Evolutionary conservation across 805 yeast species (phyloP).

Genomic region (Yamadazyma scolyti): DNA sequence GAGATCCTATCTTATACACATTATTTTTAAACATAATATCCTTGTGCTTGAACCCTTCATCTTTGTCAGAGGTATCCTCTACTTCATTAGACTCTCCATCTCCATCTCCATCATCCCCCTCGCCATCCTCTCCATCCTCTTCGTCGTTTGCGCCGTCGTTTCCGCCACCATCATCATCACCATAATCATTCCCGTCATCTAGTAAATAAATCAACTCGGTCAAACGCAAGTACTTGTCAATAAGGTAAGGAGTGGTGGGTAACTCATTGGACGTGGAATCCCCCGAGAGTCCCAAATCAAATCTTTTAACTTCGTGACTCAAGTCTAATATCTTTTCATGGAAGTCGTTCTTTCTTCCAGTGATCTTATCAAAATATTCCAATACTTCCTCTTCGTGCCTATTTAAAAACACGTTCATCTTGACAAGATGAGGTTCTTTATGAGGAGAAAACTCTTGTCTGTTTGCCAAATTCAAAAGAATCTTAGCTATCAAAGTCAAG

Average conservation of each 20-base stretch:
- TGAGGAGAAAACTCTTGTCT: slow-evolving; percentile 66
- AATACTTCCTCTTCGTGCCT: slow-evolving; percentile 53
- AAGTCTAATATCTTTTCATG: slow-evolving; percentile 54
- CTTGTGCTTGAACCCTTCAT: slow-evolving; percentile 11
- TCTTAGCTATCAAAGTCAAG: slow-evolving; percentile 75
- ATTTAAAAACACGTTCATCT: slow-evolving; percentile 65
- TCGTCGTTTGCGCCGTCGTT: slow-evolving; percentile 4
- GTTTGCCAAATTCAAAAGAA: slow-evolving; percentile 74
- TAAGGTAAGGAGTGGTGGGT: slow-evolving; percentile 65
- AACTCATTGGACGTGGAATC: slow-evolving; percentile 50
- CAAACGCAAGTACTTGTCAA: slow-evolving; percentile 61
- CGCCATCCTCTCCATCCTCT: slow-evolving; percentile 4
- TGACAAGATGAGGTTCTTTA: slow-evolving; percentile 77
- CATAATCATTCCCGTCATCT: slow-evolving; percentile 13
- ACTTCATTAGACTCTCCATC: background rate
- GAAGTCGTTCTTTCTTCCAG: slow-evolving; percentile 67
- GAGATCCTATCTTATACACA: slow-evolving; percentile 42
- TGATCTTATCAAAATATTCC: slow-evolving; percentile 70
- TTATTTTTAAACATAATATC: slow-evolving; percentile 22
- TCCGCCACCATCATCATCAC: slow-evolving; percentile 4
- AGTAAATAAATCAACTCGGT: slow-evolving; percentile 55
- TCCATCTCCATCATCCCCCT: slow-evolving; percentile 3
- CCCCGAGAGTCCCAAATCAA: slow-evolving; percentile 53
- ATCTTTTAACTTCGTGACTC: slow-evolving; percentile 53
- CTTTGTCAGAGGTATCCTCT: slow-evolving; percentile 5